Evolutionary conservation across 345 rosid genomes (phyloP).

Genomic region (Linum lewisii): DNA sequence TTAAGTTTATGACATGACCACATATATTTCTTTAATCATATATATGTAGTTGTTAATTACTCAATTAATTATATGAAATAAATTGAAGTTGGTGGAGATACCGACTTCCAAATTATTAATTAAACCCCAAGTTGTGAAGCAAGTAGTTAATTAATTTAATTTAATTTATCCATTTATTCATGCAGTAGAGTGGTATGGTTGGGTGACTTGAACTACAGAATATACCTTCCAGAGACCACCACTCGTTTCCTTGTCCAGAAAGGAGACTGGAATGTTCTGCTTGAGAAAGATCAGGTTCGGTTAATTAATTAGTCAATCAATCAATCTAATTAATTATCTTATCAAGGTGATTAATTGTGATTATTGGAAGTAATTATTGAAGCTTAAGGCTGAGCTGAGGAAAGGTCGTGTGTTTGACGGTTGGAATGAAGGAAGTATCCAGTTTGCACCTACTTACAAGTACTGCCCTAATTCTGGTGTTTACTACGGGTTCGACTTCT

Average conservation of each 20-base stretch:
- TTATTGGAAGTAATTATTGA: conserved; percentile 9
- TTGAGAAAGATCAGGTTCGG: conserved; percentile 68
- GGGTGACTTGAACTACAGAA: conserved; percentile 81
- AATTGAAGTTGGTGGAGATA: conserved; percentile 6
- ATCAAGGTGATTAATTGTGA: neutral
- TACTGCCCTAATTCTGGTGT: conserved; percentile 51
- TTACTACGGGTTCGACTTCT: conserved; percentile 33
- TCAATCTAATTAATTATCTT: neutral
- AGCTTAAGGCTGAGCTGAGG: conserved; percentile 56
- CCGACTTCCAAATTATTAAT: neutral
- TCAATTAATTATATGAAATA: too few species aligned
- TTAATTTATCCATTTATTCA: neutral
- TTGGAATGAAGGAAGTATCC: conserved; percentile 60
- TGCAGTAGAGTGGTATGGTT: conserved; percentile 55
- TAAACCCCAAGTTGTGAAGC: conserved; percentile 10
- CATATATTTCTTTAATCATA: conserved; percentile 10
- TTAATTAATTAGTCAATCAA: too few species aligned
- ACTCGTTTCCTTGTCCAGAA: conserved; percentile 43
- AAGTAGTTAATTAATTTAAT: conserved; percentile 1
- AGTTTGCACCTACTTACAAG: conserved; percentile 75
- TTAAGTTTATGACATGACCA: neutral
- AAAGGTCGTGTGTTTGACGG: conserved; percentile 45
- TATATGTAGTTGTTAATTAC: too few species aligned
- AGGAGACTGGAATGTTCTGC: conserved; percentile 46
- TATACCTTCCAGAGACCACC: conserved; percentile 52